phyloP scores from a whole-genome alignment of 306 rosid species.

The Medicago ruthenica region DNA sequence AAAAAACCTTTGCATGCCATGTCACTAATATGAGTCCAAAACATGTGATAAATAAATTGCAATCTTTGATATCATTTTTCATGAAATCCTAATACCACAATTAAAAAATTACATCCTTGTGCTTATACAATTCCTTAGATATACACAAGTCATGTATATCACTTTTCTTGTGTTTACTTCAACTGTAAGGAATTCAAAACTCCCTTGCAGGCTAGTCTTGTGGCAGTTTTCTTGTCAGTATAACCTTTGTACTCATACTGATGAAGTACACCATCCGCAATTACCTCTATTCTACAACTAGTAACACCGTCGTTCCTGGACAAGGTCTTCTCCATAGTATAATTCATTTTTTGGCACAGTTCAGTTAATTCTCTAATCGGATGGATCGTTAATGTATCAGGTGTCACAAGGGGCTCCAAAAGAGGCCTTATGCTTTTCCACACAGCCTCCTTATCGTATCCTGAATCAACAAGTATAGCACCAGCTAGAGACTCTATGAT shows the following conservation, averaged over 20 bases:
- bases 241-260: constrained; percentile 24
- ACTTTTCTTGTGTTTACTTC: constrained; percentile 35
- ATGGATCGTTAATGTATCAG: constrained; percentile 57
- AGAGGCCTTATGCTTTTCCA: constrained; percentile 68
- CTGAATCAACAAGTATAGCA: constrained; percentile 78
- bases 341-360: constrained; percentile 53
- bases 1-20: no score
- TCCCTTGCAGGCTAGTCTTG: constrained; percentile 54
- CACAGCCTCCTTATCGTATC: constrained; percentile 57
- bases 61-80: neutral
- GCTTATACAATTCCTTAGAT: constrained; percentile 7
- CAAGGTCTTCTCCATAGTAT: constrained; percentile 19
- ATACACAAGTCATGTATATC: constrained; percentile 27
- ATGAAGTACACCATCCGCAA: constrained; percentile 51
- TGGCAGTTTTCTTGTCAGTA: constrained; percentile 47
- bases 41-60: no score
- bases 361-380: constrained; percentile 61
- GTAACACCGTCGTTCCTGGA: constrained; percentile 32
- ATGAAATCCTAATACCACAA: neutral
- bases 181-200: constrained; percentile 62
- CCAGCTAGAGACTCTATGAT: constrained; percentile 85
- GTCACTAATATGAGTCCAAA: no score
- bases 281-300: constrained; percentile 49
- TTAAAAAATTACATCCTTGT: neutral
- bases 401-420: constrained; percentile 74